Evolutionary conservation across 176 grass and related monocot species (phyloP).

Genomic region (Oryza meyeriana): DNA sequence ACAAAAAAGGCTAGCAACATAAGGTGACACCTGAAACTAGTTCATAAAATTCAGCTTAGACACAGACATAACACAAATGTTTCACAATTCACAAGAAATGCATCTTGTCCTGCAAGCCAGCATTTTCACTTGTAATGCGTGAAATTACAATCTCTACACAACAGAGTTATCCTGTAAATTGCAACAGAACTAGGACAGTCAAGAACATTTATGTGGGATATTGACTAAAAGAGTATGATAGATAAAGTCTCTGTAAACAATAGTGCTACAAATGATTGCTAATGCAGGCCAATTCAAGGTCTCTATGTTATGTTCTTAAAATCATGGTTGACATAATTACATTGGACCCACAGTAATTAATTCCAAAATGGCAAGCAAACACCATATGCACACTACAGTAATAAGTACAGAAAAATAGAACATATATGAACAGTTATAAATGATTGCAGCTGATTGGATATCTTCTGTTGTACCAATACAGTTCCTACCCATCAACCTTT

Average conservation of each 20-base stretch:
- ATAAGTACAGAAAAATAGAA: background rate
- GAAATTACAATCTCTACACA: background rate
- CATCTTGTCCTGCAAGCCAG: background rate
- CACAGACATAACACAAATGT: background rate
- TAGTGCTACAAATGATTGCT: background rate
- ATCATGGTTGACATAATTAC: background rate
- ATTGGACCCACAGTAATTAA: background rate
- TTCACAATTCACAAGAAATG: background rate
- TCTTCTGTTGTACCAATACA: background rate
- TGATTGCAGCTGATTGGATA: background rate
- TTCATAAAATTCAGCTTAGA: background rate
- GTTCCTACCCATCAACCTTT: background rate
- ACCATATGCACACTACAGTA: background rate
- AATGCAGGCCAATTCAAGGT: background rate
- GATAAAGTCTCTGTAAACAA: background rate
- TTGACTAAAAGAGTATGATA: background rate
- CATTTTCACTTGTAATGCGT: background rate
- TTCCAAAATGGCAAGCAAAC: no score
- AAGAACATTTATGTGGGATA: background rate
- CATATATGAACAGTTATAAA: background rate
- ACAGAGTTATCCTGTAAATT: background rate
- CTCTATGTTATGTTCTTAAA: background rate
- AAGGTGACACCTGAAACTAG: no score
- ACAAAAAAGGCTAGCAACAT: background rate
- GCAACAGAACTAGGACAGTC: background rate